Percentiles rank a stretch among this genome's conserved stretches.
These are phyloP conservation scores for Kalmanozyma brasiliensis DNA, from an alignment of 1,284 basidiomycete species.

Conservation along the genomic window DNA sequence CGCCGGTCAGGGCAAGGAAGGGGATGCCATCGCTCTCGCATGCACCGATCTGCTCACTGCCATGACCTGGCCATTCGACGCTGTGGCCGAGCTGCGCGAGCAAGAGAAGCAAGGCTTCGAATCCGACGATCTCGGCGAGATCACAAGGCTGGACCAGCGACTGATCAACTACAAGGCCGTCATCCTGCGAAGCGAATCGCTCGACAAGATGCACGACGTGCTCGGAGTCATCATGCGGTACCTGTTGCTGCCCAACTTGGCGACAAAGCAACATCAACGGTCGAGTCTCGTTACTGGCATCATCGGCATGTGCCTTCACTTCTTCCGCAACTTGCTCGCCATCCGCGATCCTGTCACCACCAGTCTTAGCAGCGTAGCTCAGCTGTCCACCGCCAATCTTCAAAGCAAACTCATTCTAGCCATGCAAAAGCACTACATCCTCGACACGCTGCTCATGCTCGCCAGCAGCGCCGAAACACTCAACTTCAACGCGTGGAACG, in stretches of 20 bases:
- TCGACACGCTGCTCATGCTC: conserved; percentile 64
- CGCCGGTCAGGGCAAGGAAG: conserved; percentile 52
- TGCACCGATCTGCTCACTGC: conserved; percentile 66
- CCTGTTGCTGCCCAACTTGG: conserved; percentile 61
- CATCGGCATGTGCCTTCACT: conserved; percentile 65
- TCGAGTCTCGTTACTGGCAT: conserved; percentile 61
- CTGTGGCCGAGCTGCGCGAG: conserved; percentile 57
- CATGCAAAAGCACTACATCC: conserved; percentile 55
- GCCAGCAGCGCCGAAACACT: conserved; percentile 60
- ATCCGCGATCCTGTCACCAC: conserved; percentile 62
- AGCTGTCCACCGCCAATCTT: conserved; percentile 57
- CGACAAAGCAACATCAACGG: conserved; percentile 56
- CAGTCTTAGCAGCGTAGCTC: conserved; percentile 50
- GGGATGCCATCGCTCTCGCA: conserved; percentile 63
- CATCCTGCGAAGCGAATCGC: conserved; percentile 56
- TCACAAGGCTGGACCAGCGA: conserved; percentile 50
- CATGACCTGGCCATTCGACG: conserved; percentile 67
- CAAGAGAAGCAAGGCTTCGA: conserved; percentile 58
- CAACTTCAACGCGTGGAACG: conserved; percentile 61
- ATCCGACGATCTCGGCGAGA: conserved; percentile 41
- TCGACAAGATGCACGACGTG: conserved; percentile 49
- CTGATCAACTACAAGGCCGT: conserved; percentile 65
- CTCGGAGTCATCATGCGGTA: conserved; percentile 58
- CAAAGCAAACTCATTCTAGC: conserved; percentile 60
- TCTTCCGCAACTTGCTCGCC: conserved; percentile 66